Percentiles rank a stretch among this genome's conserved stretches.
Conservation (phyloP, 176 grass and related monocot species). For the Musa troglodytarum region DNA sequence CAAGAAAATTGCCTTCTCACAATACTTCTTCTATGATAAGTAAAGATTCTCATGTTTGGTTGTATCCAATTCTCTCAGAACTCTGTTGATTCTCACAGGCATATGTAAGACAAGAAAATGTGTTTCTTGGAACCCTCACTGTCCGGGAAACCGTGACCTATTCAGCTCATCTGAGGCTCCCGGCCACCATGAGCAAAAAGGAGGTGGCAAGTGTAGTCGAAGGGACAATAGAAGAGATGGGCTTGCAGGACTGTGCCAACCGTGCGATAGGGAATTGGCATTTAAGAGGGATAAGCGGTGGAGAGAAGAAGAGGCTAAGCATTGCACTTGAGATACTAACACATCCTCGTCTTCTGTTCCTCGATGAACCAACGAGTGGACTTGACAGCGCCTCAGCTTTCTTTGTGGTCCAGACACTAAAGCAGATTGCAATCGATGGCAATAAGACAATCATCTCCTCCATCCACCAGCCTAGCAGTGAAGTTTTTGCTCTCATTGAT, state of each 20-base stretch:
- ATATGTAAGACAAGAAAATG: slow-evolving; percentile 94
- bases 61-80: neutral
- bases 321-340: slow-evolving; percentile 95
- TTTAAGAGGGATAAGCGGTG: slow-evolving; percentile 82
- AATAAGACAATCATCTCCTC: slow-evolving; percentile 67
- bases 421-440: slow-evolving; percentile 64
- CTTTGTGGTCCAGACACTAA: slow-evolving; percentile 78
- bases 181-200: slow-evolving; percentile 45
- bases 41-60: neutral
- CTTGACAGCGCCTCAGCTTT: slow-evolving; percentile 84
- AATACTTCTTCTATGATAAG: neutral
- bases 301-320: slow-evolving; percentile 89
- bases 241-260: slow-evolving; percentile 64
- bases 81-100: slow-evolving; percentile 31
- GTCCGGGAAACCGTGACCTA: slow-evolving; percentile 81
- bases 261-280: slow-evolving; percentile 83
- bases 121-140: slow-evolving; percentile 71
- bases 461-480: slow-evolving; percentile 87
- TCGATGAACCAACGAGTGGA: slow-evolving; percentile 65
- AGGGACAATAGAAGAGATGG: slow-evolving; percentile 75
- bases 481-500: slow-evolving; percentile 81
- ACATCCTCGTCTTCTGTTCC: slow-evolving; percentile 58
- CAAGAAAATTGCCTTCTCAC: too few relatives aligned
- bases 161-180: slow-evolving; percentile 70
- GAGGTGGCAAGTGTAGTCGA: slow-evolving; percentile 52